Evolutionary conservation across 495 filamentous ascomycete species (phyloP), one percentile per base, ranked within the genome.

Genomic region (Letharia columbiana): DNA sequence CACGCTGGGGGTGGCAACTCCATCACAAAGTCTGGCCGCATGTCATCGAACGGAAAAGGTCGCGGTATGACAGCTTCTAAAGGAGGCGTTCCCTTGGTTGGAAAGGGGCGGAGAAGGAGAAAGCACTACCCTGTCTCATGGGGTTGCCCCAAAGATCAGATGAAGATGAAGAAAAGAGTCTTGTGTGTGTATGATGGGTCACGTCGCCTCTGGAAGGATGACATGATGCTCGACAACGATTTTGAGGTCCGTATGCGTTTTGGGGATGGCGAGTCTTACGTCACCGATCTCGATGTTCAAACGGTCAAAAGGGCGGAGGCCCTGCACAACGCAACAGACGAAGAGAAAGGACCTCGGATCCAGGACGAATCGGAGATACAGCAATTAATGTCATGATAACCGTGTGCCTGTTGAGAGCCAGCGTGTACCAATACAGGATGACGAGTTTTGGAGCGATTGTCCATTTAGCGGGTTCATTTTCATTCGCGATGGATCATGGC

Each of bases 101-200:
- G 80, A 41, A 91, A 89, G 74, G 82, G 81, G 49, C 86, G 91
- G 67, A 94, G 91, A 77, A 93, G 90, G 79, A 84, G 92, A 64
- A 92, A 92, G 78, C 87, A 93, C 71, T 97, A 96, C 73, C 95
- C 95, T 4, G 83, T 87, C 17, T 89, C 87, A 45, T 99, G 95
- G 95, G 94, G 95, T 40, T 92, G 91, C 71, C 81, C 91, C 50
- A 83, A 87, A 68, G 88, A 90, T 67, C 90, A 91, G 77, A 96
- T 98, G 89, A 93, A 89, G 73, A 95, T 92, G 80, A 97, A 94
- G 84, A 96, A 97, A 86, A 89, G 95, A 28, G 92, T 96, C 18
- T 78, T 98, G 66, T 89, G 90, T 69, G 91, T 96, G 23, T 99
- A 95, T 68, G 92, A 98, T 71, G 95, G 95, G 4, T 84, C 82